Evolutionary conservation across 371 early-diverging fungal genomes (phyloP).

Genomic region (Spraguea lophii): DNA sequence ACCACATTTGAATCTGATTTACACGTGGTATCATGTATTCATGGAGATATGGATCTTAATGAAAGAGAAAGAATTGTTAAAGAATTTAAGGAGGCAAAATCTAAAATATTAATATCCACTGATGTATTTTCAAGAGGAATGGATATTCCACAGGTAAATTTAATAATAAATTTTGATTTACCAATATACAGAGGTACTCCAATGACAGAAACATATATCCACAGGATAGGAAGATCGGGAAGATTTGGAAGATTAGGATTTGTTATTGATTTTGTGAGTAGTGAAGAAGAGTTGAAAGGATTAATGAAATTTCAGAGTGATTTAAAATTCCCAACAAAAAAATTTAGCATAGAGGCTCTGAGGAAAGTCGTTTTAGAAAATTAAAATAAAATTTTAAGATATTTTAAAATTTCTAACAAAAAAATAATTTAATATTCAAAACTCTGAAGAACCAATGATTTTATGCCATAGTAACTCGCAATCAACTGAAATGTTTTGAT

Average conservation of each 20-base stretch:
- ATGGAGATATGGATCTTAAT: conserved; percentile 58
- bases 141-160: conserved; percentile 57
- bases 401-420: too few species aligned
- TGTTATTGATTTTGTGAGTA: conserved; percentile 69
- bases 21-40: conserved; percentile 60
- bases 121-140: conserved; percentile 45
- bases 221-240: conserved; percentile 92
- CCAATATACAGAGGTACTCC: conserved; percentile 53
- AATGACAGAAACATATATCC: conserved; percentile 78
- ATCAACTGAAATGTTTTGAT: too few species aligned
- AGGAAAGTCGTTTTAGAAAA: conserved; percentile 9
- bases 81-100: conserved; percentile 63
- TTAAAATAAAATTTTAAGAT: too few species aligned
- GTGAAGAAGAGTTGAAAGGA: conserved; percentile 19
- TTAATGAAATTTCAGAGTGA: conserved; percentile 12
- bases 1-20: conserved; percentile 57
- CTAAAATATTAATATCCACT: conserved; percentile 62
- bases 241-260: conserved; percentile 86
- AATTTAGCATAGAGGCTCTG: conserved; percentile 24
- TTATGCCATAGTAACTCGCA: too few species aligned
- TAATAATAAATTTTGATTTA: conserved; percentile 88
- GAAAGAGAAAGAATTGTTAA: conserved; percentile 77
- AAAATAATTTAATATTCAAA: too few species aligned
- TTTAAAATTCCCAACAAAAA: conserved; percentile 16
- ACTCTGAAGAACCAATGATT: too few species aligned